Evolutionary conservation across 2,329 filamentous ascomycete genomes (phyloP).

Genomic region (Colletotrichum sidae): DNA sequence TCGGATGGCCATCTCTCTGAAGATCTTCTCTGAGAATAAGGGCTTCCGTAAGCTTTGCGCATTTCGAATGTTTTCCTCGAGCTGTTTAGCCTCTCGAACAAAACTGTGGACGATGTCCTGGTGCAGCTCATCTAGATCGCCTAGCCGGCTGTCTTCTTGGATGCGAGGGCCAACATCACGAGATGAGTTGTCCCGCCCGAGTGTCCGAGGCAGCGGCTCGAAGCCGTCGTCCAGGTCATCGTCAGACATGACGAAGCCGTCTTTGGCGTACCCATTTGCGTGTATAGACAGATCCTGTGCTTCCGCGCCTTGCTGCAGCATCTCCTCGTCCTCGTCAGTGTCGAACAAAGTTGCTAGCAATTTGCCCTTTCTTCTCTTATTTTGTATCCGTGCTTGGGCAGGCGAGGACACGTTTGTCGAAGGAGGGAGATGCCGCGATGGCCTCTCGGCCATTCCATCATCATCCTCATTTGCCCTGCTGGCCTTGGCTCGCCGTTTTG

Average conservation of each 20-base stretch:
- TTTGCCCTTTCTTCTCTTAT: slow-evolving; percentile 49
- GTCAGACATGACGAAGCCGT: slow-evolving; percentile 61
- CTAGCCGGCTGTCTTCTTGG: slow-evolving; percentile 64
- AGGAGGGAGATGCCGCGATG: slow-evolving; percentile 43
- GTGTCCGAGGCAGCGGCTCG: slow-evolving; percentile 52
- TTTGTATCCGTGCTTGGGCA: slow-evolving; percentile 30
- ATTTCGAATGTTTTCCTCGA: slow-evolving; percentile 72
- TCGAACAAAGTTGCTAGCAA: slow-evolving; percentile 39
- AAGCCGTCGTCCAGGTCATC: slow-evolving; percentile 59
- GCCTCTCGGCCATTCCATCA: slow-evolving; percentile 40
- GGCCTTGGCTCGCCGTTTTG: slow-evolving; percentile 51
- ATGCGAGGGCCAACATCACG: slow-evolving; percentile 67
- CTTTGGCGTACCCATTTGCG: slow-evolving; percentile 58
- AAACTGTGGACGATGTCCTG: slow-evolving; percentile 74
- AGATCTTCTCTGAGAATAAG: slow-evolving; percentile 76
- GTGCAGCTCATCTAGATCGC: slow-evolving; percentile 69
- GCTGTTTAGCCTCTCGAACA: slow-evolving; percentile 68
- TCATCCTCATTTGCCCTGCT: slow-evolving; percentile 47
- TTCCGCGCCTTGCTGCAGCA: slow-evolving; percentile 45
- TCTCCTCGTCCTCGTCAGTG: slow-evolving; percentile 34
- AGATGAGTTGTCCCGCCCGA: slow-evolving; percentile 32
- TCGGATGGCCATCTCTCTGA: slow-evolving; percentile 78
- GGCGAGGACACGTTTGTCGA: slow-evolving; percentile 67
- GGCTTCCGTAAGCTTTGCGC: slow-evolving; percentile 66
- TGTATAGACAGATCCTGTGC: slow-evolving; percentile 53